Conservation (phyloP, 2,329 filamentous ascomycete genomes). For the Gaeumannomyces sp. region DNA sequence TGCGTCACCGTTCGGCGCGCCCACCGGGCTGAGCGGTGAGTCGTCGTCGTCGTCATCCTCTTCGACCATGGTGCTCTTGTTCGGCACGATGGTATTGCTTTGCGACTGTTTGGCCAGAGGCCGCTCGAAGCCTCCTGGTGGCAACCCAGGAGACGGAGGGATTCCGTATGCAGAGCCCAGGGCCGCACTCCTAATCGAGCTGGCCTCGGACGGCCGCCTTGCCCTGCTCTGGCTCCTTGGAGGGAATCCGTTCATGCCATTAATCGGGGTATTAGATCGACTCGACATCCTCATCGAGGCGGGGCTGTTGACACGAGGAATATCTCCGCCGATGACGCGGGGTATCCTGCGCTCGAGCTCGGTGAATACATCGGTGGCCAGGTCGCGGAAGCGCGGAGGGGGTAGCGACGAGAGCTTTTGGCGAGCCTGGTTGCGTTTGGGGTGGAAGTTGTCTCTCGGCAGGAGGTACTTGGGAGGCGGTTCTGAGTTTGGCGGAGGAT, state of each 20-base stretch:
- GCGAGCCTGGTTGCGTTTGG: constrained; percentile 94
- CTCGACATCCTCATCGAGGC: constrained; percentile 57
- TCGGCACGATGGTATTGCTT: constrained; percentile 92
- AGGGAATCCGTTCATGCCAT: constrained; percentile 42
- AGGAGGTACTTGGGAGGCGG: constrained; percentile 65
- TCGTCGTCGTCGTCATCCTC: constrained; percentile 69
- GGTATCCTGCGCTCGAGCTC: constrained; percentile 90
- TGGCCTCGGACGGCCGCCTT: constrained; percentile 55
- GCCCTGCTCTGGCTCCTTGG: constrained; percentile 47
- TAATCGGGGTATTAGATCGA: constrained; percentile 56
- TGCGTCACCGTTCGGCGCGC: constrained; percentile 25
- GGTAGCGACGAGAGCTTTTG: constrained; percentile 90
- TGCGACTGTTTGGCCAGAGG: constrained; percentile 87
- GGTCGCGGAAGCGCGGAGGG: constrained; percentile 77
- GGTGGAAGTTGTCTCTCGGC: constrained; percentile 86
- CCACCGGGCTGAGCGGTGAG: constrained; percentile 24
- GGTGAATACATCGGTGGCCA: constrained; percentile 93
- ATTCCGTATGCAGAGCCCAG: constrained; percentile 25
- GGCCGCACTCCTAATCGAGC: constrained; percentile 42
- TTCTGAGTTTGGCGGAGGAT: constrained; percentile 40
- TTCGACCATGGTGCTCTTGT: constrained; percentile 96
- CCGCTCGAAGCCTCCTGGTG: constrained; percentile 61
- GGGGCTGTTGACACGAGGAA: constrained; percentile 63
- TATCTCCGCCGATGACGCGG: constrained; percentile 64
- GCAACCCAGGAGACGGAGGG: constrained; percentile 53